Base-by-base conservation (phyloP, 2,329 filamentous ascomycete species). In the Dendrostoma leiphaemia region DNA sequence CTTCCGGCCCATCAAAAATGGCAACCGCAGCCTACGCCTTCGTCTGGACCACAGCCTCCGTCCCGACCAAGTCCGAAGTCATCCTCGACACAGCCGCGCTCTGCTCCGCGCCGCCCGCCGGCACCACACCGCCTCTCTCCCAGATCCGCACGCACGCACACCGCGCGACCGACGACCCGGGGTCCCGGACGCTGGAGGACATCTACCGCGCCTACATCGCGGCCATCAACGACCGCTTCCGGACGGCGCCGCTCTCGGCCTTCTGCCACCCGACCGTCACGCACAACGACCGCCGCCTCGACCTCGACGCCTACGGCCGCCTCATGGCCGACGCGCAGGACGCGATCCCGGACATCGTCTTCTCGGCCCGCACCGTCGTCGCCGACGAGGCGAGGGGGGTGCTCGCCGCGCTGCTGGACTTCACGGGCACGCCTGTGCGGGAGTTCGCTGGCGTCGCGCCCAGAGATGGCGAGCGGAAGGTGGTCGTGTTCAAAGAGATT, bases 401-500 rank as follows among this genome's bases (percentile, higher is more conserved):
- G 45, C 53, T 71, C 2, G 70, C 68, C 0, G 65, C 63, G 21
- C 60, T 67, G 15, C 43, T 73, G 26, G 59, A 63, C 48, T 66
- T 70, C 44, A 61, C 57, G 2, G 69, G 69, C 1, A 65, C 59
- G 13, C 70, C 69, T 2, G 61, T 60, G 3, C 56, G 53, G 24
- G 44, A 45, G 23, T 63, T 70, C 13, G 59, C 59, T 3, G 69
- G 65, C n/a, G 63, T 63, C 1, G 53, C 59, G 21, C 64, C 65
- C 1, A 69, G 60, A 13, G 69, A 67, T 9, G 62, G 61, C 10
- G 17, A 15, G 9, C 17, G n/a, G 4, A 7, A 28, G 51, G 15
- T 5, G 4, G 66, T 71, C 6, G 48, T 37, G 9, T 69, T 71
- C 48, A 50, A 56, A 26, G 70, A 73, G 59, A 64, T 68, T 45